These are phyloP conservation scores for Angomonas ambiguus DNA, from an alignment of 208 protist genomes.

Conservation along the genomic window DNA sequence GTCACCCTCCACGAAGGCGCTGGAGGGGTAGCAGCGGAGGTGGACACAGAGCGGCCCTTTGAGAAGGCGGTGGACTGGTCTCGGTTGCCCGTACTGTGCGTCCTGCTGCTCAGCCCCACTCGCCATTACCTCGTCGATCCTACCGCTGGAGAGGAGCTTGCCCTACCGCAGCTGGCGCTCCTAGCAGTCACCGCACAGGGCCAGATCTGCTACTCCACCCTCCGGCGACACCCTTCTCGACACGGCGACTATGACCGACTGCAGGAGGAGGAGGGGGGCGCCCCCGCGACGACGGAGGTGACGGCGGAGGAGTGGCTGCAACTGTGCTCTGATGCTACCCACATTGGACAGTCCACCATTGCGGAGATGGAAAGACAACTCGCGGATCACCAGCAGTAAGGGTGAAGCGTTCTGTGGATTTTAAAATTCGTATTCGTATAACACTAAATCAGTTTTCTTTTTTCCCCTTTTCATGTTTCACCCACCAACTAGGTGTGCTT, in stretches of 20 bases:
- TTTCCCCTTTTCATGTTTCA: no score
- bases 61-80: slow-evolving; percentile 44
- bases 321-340: slow-evolving; percentile 33
- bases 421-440: no score
- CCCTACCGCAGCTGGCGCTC: slow-evolving; percentile 73
- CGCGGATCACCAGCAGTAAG: neutral
- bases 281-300: slow-evolving; percentile 15
- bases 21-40: slow-evolving; percentile 56
- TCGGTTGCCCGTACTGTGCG: slow-evolving; percentile 49
- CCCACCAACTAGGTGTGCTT: no score
- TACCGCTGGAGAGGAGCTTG: slow-evolving; percentile 62
- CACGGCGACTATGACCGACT: slow-evolving; percentile 46
- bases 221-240: slow-evolving; percentile 69
- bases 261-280: slow-evolving; percentile 7
- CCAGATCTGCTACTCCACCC: slow-evolving; percentile 50
- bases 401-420: no score
- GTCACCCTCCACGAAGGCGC: slow-evolving; percentile 62
- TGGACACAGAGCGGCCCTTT: slow-evolving; percentile 62
- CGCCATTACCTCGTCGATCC: slow-evolving; percentile 80
- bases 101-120: slow-evolving; percentile 60
- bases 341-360: slow-evolving; percentile 60
- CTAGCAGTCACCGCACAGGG: slow-evolving; percentile 49
- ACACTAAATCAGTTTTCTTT: neutral
- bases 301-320: slow-evolving; percentile 31
- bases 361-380: slow-evolving; percentile 31